Evolutionary conservation across 495 filamentous ascomycete genomes (phyloP).

Genomic region (Penicillium cosmopolitanum): DNA sequence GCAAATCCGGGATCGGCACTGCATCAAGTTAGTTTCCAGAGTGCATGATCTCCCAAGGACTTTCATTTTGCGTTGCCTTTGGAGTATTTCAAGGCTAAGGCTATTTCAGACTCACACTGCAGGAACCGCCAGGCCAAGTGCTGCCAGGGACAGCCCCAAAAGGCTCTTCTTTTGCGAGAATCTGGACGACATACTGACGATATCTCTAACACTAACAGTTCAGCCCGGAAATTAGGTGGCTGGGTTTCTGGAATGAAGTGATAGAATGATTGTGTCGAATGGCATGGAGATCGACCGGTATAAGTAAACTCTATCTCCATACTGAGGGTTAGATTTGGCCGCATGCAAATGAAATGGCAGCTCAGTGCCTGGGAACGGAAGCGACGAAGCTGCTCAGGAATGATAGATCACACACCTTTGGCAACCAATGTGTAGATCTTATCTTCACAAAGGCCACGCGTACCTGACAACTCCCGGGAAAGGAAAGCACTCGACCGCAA

Average conservation of each 20-base stretch:
- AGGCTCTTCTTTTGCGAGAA: slow-evolving; percentile 41
- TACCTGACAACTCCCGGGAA: slow-evolving; percentile 10
- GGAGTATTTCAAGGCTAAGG: slow-evolving; percentile 1
- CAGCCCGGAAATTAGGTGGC: slow-evolving; percentile 26
- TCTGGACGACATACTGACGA: slow-evolving; percentile 40
- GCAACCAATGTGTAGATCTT: slow-evolving; percentile 18
- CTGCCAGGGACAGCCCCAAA: slow-evolving; percentile 39
- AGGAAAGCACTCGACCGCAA: slow-evolving; percentile 24
- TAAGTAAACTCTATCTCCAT: slow-evolving; percentile 40
- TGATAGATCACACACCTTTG: slow-evolving; percentile 17
- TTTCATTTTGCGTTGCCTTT: not conserved
- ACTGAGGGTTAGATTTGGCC: slow-evolving; percentile 8
- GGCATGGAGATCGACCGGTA: slow-evolving; percentile 41
- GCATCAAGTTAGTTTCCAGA: slow-evolving; percentile 2
- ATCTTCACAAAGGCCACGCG: slow-evolving; percentile 4
- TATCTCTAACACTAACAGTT: slow-evolving; percentile 13
- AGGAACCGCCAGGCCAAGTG: slow-evolving; percentile 38
- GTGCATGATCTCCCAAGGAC: not conserved
- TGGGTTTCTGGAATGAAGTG: slow-evolving; percentile 32
- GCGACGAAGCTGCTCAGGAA: slow-evolving; percentile 4
- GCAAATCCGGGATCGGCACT: slow-evolving; percentile 45
- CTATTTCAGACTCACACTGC: slow-evolving; percentile 37
- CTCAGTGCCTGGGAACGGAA: slow-evolving; percentile 22
- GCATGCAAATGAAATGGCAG: slow-evolving; percentile 20
- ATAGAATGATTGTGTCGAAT: slow-evolving; percentile 29